Conservation (phyloP, 164 flowering plant species). For the Vitis cinerea region DNA sequence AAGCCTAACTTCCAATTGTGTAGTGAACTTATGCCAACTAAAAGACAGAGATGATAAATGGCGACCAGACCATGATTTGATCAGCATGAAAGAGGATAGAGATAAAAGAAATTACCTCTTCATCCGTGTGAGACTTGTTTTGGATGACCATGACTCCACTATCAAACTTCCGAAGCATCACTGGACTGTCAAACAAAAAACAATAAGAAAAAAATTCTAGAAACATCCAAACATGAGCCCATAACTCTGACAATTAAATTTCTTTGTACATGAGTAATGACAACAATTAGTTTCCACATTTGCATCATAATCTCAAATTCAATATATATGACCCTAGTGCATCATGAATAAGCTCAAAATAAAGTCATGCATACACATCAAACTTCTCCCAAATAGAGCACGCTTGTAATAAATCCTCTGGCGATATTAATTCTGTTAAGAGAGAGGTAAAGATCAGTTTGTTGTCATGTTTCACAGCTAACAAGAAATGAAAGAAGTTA, state of each 20-base stretch:
- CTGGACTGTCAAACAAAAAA: conserved; percentile 50
- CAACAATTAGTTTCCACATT: not conserved
- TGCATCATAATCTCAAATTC: not conserved
- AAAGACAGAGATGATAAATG: no score
- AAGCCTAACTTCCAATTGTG: no score
- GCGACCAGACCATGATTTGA: no score
- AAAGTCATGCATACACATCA: conserved; percentile 72
- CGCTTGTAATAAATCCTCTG: conserved; percentile 92
- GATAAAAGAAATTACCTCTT: conserved; percentile 57
- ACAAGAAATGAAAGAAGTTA: not conserved
- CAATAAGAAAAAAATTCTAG: not conserved
- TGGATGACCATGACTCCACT: conserved; percentile 98
- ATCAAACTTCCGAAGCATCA: conserved; percentile 92
- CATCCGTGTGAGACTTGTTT: conserved; percentile 89
- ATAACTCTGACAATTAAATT: not conserved
- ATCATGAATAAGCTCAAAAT: conserved; percentile 22
- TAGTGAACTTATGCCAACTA: no score
- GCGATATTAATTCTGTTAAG: conserved; percentile 83
- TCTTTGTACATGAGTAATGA: not conserved
- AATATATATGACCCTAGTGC: conserved; percentile 12
- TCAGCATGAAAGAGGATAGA: not conserved
- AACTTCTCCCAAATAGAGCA: conserved; percentile 96
- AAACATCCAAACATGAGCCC: not conserved
- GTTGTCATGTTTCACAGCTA: not conserved
- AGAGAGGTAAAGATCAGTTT: not conserved